Conservation (phyloP, 345 rosid genomes). For the Microthlaspi erraticum region DNA sequence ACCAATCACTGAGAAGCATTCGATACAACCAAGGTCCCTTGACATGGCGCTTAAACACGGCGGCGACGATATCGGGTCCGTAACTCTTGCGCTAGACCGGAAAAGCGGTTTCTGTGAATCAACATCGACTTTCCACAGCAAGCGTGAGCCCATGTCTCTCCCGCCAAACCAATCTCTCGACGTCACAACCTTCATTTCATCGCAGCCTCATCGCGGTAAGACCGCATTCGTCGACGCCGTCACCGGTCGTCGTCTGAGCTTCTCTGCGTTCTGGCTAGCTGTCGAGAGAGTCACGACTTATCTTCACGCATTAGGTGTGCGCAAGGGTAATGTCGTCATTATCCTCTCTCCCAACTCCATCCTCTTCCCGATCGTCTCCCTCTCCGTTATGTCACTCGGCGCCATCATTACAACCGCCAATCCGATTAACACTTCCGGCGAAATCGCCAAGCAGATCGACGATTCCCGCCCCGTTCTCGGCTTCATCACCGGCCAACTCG, state of each 20-base stretch:
- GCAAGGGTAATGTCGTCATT: slow-evolving; percentile 75
- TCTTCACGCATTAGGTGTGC: slow-evolving; percentile 68
- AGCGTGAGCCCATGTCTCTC: slow-evolving; percentile 61
- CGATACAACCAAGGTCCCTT: slow-evolving; percentile 22
- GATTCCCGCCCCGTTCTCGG: slow-evolving; percentile 74
- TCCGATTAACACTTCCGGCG: slow-evolving; percentile 74
- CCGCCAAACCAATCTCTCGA: slow-evolving; percentile 64
- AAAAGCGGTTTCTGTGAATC: slow-evolving; percentile 67
- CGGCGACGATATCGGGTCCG: slow-evolving; percentile 10
- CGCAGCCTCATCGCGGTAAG: slow-evolving; percentile 71
- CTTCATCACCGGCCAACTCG: slow-evolving; percentile 59
- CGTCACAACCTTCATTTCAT: slow-evolving; percentile 76
- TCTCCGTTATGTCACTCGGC: slow-evolving; percentile 91
- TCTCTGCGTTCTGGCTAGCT: slow-evolving; percentile 66
- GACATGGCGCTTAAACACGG: slow-evolving; percentile 19
- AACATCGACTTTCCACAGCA: slow-evolving; percentile 68
- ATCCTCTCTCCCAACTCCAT: slow-evolving; percentile 87
- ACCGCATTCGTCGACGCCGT: slow-evolving; percentile 83
- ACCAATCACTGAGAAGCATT: slow-evolving; percentile 29
- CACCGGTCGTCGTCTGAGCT: slow-evolving; percentile 65
- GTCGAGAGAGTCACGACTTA: slow-evolving; percentile 68
- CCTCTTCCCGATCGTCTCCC: slow-evolving; percentile 81
- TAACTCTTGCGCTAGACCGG: not conserved
- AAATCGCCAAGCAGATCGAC: slow-evolving; percentile 65
- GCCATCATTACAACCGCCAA: slow-evolving; percentile 90